Evolutionary conservation across 129 eudicot species (phyloP), one percentile per base, ranked within the genome.

Genomic region (Glebionis coronaria): DNA sequence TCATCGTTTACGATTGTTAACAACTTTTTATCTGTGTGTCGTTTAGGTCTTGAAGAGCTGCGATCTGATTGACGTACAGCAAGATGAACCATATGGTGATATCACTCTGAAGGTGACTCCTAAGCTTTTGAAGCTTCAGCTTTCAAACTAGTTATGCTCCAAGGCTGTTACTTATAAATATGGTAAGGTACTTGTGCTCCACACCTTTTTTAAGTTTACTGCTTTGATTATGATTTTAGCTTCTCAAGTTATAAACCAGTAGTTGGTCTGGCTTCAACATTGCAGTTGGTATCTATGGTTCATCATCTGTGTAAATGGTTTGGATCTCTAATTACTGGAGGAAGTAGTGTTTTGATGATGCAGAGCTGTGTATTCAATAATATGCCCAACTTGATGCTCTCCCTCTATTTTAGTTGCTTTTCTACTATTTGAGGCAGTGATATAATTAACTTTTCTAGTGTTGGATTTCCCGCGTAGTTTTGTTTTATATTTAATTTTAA

Each of bases 41-140:
- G 29, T 71, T 46, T 73, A 90, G 97, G 91, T 87, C 47, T 79
- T 90, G 77, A 84, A 81, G 79, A 75, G 63, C 44, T 68, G 66
- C 68, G 90, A 84, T 60, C 85, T 80, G 56, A 70, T 87, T 20
- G 92, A 87, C 44, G 76, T 82, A 25, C 67, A 79, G 40, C 97
- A 90, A 85, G 82, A 87, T 40, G 84, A 74, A 51, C 81, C 95
- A 0, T 90, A 82, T 64, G 80, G 78, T 29, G 92, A 87, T 59
- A 82, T 90, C 56, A 79, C 59, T 35, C 29, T 90, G 47, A 87
- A 81, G 83, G 82, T 84, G 70, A 84, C 85, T 12, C 75, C 88
- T 12, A 76, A 80, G 63, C 90, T 89, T 69, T 70, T 76, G 12
- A 83, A 81, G 77, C 85, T 71, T 23, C 81, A 81, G 42, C 61